Conservation (phyloP, 1,284 basidiomycete genomes). For the Cutaneotrichosporon mucoides region DNA sequence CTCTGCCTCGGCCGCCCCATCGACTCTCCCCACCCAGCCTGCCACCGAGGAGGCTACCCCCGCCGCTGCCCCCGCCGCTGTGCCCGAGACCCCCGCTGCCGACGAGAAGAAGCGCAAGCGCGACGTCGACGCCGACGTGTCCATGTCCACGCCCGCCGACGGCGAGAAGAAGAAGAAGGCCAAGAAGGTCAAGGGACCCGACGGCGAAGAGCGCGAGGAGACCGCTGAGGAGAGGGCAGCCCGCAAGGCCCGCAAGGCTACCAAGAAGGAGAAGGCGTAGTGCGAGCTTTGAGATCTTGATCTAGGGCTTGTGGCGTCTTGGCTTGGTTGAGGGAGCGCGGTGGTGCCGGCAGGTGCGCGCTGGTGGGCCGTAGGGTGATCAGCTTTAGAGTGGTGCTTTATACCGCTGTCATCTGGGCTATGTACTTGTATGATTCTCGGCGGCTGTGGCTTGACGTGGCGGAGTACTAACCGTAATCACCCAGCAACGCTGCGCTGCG, state of each 20-base stretch:
- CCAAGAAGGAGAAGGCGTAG: constrained; percentile 38
- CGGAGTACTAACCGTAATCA: neutral
- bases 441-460: neutral
- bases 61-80: constrained; percentile 13
- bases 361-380: neutral
- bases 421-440: constrained; percentile 5
- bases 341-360: neutral
- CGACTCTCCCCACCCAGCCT: constrained; percentile 41
- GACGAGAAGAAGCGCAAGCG: constrained; percentile 54
- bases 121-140: constrained; percentile 46
- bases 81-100: constrained; percentile 39
- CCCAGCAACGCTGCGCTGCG: no score
- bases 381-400: neutral
- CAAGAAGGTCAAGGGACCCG: constrained; percentile 51
- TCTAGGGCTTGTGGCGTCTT: neutral
- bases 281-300: neutral
- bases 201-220: constrained; percentile 51
- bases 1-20: constrained; percentile 20
- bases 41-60: constrained; percentile 26
- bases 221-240: constrained; percentile 46
- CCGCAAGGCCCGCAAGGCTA: constrained; percentile 45
- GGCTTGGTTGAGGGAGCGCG: neutral
- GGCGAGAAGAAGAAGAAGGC: constrained; percentile 61
- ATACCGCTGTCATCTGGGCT: neutral
- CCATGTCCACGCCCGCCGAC: constrained; percentile 45